Percentiles rank a stretch among this genome's conserved stretches.
Conservation (phyloP, 2,329 filamentous ascomycete genomes). For the Neopestalotiopsis rosae region DNA sequence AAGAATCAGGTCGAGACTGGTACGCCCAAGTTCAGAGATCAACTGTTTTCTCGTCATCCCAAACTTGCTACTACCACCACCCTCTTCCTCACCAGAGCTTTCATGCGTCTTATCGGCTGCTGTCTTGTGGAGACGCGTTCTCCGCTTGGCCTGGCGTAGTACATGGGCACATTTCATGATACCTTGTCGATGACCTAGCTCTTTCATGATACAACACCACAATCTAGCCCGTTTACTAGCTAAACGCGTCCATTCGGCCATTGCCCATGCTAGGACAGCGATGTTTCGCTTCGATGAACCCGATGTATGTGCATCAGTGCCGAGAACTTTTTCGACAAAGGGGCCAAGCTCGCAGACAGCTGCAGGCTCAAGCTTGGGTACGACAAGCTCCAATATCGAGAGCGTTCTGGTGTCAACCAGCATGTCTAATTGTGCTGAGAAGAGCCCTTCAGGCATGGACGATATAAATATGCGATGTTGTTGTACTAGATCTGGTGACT, state of each 20-base stretch:
- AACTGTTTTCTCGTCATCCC: constrained; percentile 49
- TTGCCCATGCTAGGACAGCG: constrained; percentile 67
- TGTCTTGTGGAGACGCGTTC: constrained; percentile 21
- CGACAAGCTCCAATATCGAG: constrained; percentile 55
- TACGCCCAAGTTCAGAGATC: constrained; percentile 58
- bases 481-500: constrained; percentile 46
- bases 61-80: constrained; percentile 23
- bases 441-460: constrained; percentile 57
- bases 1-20: constrained; percentile 51
- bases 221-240: constrained; percentile 65
- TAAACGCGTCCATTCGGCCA: constrained; percentile 70
- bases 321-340: constrained; percentile 52
- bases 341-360: constrained; percentile 63
- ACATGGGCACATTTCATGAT: constrained; percentile 35
- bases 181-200: constrained; percentile 46
- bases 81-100: constrained; percentile 28
- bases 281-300: constrained; percentile 62
- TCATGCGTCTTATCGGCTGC: constrained; percentile 20
- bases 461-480: constrained; percentile 61
- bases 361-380: constrained; percentile 61
- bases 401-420: constrained; percentile 60
- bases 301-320: constrained; percentile 33
- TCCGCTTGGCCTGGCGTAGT: constrained; percentile 33
- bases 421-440: constrained; percentile 63
- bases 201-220: constrained; percentile 61